A percentile compares a stretch with the other conserved stretches of the same genome.
Evolutionary conservation across 1,284 basidiomycete genomes (phyloP).

Genomic region (Mycocalia duriaeana): DNA sequence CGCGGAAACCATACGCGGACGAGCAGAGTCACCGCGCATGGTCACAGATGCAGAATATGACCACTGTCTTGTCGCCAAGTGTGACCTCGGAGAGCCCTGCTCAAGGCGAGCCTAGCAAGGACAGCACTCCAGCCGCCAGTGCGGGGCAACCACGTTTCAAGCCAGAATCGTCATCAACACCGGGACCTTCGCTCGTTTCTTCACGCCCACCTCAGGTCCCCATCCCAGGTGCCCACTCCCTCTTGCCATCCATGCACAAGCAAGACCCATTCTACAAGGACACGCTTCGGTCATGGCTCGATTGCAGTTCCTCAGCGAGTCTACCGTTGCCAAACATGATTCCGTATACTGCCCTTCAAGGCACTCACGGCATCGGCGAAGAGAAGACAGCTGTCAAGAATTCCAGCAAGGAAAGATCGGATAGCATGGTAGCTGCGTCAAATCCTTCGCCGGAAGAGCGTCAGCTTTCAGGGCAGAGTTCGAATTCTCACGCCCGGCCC

Average conservation of each 20-base stretch:
- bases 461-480: not conserved
- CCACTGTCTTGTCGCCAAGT: not conserved
- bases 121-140: not conserved
- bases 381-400: not conserved
- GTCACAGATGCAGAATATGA: not conserved
- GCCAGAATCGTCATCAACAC: slow-evolving; percentile 1
- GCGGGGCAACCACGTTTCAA: not conserved
- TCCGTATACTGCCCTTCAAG: slow-evolving; percentile 20
- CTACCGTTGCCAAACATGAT: slow-evolving; percentile 19
- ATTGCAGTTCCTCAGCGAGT: slow-evolving; percentile 19
- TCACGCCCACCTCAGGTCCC: slow-evolving; percentile 10
- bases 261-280: not conserved
- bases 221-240: slow-evolving; percentile 5
- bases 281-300: slow-evolving; percentile 5
- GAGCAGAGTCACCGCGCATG: not conserved
- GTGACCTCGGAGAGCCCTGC: not conserved
- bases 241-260: not conserved
- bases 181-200: no score
- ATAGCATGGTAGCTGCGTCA: not conserved
- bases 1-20: not conserved
- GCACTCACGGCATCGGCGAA: no score
- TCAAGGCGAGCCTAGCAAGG: not conserved
- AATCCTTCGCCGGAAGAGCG: slow-evolving; percentile 2
- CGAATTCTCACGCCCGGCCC: no score
- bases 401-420: slow-evolving; percentile 2